Evolutionary conservation across 306 rosid species (phyloP).

Genomic region (Styphnolobium japonicum): DNA sequence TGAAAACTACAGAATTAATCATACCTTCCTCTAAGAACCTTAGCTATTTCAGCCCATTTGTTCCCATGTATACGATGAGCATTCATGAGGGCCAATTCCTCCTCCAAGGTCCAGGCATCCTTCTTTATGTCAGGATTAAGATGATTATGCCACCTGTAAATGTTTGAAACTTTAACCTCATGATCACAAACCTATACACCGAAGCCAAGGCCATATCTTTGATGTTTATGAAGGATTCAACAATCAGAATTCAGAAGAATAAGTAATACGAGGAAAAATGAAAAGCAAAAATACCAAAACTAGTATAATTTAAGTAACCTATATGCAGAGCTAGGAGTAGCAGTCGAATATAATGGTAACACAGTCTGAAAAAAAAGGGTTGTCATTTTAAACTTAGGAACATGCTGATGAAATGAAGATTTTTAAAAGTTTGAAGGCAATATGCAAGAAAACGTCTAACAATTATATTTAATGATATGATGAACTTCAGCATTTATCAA

Average conservation of each 20-base stretch:
- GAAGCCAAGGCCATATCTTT: background rate
- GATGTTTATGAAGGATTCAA: background rate
- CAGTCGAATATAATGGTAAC: background rate
- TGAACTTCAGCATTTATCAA: background rate
- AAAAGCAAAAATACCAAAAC: background rate
- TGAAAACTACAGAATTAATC: slow-evolving; percentile 15
- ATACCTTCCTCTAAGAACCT: slow-evolving; percentile 91
- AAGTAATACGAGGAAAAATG: background rate
- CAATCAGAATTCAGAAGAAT: too few species aligned
- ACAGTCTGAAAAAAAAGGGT: too few species aligned
- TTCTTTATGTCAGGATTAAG: slow-evolving; percentile 91
- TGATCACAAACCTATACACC: background rate
- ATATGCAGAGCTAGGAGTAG: slow-evolving; percentile 8
- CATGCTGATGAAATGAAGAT: background rate
- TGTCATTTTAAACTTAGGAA: background rate
- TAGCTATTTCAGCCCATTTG: slow-evolving; percentile 99
- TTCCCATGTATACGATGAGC: slow-evolving; percentile 86
- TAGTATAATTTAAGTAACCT: background rate
- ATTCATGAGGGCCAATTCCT: slow-evolving; percentile 84
- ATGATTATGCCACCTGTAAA: slow-evolving; percentile 97
- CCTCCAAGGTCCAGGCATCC: slow-evolving; percentile 92
- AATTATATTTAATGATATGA: background rate
- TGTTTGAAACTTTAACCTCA: background rate
- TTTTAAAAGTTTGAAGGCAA: slow-evolving; percentile 1
- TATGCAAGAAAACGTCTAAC: background rate